Evolutionary conservation across 495 filamentous ascomycete genomes (phyloP).

Genomic region (Bacidia gigantensis): DNA sequence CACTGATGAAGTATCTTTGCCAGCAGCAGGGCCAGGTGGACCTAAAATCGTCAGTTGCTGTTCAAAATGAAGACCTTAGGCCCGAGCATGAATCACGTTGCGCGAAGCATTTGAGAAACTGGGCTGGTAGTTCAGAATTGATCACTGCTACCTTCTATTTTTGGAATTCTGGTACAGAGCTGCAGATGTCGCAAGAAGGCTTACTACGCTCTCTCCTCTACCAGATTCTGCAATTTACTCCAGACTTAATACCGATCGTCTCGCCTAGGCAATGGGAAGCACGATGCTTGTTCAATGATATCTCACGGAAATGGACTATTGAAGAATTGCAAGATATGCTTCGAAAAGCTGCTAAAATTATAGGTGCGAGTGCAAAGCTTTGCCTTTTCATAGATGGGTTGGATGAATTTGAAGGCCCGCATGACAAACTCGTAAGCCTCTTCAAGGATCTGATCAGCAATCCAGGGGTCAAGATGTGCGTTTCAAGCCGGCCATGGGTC

Average conservation of each 20-base stretch:
- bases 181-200: conserved; percentile 20
- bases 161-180: conserved; percentile 15
- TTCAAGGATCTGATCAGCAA: not conserved
- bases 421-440: not conserved
- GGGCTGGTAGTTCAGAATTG: conserved; percentile 2
- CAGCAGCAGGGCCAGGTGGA: no score
- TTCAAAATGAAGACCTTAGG: no score
- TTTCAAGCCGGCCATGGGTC: conserved; percentile 7
- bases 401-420: conserved; percentile 1
- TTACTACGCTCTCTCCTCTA: conserved; percentile 22
- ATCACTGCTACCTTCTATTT: conserved; percentile 23
- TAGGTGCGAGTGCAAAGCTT: not conserved
- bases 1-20: conserved; percentile 28
- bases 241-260: not conserved
- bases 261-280: not conserved
- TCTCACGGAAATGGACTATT: not conserved
- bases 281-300: not conserved
- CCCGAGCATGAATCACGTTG: not conserved
- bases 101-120: conserved; percentile 5
- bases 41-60: no score
- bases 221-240: conserved; percentile 17
- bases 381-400: conserved; percentile 1
- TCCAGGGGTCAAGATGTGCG: not conserved
- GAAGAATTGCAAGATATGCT: not conserved
- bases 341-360: not conserved